Conservation (phyloP, 176 grass and related monocot genomes). For the Oryza meridionalis region DNA sequence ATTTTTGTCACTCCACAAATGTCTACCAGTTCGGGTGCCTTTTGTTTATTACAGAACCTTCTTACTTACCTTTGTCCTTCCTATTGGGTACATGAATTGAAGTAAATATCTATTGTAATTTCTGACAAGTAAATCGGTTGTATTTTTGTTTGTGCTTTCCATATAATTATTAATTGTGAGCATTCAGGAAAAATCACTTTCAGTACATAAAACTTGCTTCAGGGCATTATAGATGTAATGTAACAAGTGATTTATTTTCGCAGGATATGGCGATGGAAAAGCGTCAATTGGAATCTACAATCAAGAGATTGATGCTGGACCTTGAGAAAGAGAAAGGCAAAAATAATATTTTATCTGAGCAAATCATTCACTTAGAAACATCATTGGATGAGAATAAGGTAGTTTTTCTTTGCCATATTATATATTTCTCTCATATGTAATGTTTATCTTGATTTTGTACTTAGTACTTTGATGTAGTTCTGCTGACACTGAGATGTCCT, state of each 20-base stretch:
- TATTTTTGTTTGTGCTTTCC: conserved; percentile 13
- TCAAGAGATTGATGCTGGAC: conserved; percentile 55
- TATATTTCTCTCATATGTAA: not conserved
- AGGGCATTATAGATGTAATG: conserved; percentile 28
- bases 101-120: conserved; percentile 4
- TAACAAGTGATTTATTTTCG: conserved; percentile 41
- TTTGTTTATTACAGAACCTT: not conserved
- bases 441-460: conserved; percentile 30
- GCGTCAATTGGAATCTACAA: conserved; percentile 50
- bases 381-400: conserved; percentile 75
- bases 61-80: conserved; percentile 13
- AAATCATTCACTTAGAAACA: conserved; percentile 63
- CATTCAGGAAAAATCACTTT: conserved; percentile 14
- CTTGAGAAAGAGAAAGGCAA: conserved; percentile 56
- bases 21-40: not conserved
- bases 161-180: conserved; percentile 2
- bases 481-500: not conserved
- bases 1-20: not conserved
- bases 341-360: conserved; percentile 65
- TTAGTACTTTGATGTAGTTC: not conserved
- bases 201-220: conserved; percentile 18
- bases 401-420: conserved; percentile 33
- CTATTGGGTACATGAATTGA: conserved; percentile 10
- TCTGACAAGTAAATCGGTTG: not conserved
- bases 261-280: conserved; percentile 86